Base-by-base conservation (phyloP, 768 basidiomycete genomes). In the Porphyrellus cyaneotinctus region DNA sequence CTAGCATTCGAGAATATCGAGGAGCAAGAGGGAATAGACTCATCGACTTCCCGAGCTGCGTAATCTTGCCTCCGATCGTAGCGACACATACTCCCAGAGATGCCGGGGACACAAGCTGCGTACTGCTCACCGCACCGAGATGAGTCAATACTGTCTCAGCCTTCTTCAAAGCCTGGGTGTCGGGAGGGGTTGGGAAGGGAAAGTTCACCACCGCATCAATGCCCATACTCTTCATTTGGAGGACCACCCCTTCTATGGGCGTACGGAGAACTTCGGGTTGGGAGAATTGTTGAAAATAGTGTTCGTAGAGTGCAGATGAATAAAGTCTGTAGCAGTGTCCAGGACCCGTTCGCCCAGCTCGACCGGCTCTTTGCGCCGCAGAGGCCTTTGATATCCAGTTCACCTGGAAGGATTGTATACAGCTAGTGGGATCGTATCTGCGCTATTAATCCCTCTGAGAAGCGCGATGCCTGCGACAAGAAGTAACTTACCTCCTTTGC, bases 211-310 rank as follows among this genome's bases (percentile, higher is more conserved):
- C 92, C 1, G 91, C 79, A 63, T 98, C 94, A 53, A 99, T 95
- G 64, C 95, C 91, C 94, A 99, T 97, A 68, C 84, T 86, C 76
- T 99, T 99, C 95, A 99, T 97, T 69, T 97, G 95, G 30, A 98
- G 76, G 10, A 98, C 90, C 22, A 98, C 87, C 2, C 94, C 95
- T 61, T 98, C 97, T 59, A 98, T 95, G 0, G 97, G 95, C 75
- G 91, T 93, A 22, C 95, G 87, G 39, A 93, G 78, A 51, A 98
- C 95, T 69, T 99, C 97, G 2, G 97, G 97, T 52, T 82, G 74
- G 0, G 91, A 79, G 69, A 95, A 95, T 52, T 83, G 72, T 30
- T 89, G 86, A 64, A 98, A 95, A 69, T 95, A 83, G 64, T 95
- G 83, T 66, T 98, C 97, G 69, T 82, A 98, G 14, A 99, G 78